Evolutionary conservation across 176 grass and related monocot species (phyloP), one percentile per base, ranked within the genome.

Genomic region (Eleusine coracana): DNA sequence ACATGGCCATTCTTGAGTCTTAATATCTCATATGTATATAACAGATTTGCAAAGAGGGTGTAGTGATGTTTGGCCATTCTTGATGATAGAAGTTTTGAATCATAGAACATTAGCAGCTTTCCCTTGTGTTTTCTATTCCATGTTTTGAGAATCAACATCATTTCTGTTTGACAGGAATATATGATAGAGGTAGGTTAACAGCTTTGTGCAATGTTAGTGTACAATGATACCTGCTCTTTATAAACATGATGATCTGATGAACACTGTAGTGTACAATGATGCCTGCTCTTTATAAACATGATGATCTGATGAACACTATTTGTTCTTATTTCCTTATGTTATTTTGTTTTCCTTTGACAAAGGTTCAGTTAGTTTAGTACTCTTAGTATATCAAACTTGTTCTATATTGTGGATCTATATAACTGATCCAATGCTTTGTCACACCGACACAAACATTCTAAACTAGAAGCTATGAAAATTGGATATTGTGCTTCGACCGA

Each of bases 61-160:
- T 49, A 73, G 40, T 66, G 10, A 16, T 58, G 45, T 39, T 85
- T 82, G 54, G 14, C 20, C 61, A 50, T 72, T 84, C 27, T 81
- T 42, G 72, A 64, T 39, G 64, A 77, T 66, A 48, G 46, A 56
- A 66, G 28, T 82, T 77, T 81, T 42, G 68, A 28, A 68, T 68
- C 63, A 70, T 87, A 31, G 5, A 41, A 68, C 75, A 16, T 84
- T 50, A 67, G 37, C 56, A 83, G 49, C 15, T 88, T 71, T 73
- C 63, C 58, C 46, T 48, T 20, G 50, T 15, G 1, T 72, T 79
- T 27, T 49, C 2, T 15, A 16, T 20, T 48, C 60, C 21, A 10
- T 62, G 68, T 67, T 68, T n/a, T 60, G 28, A 49, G 49, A 66
- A 38, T 66, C 55, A 63, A 44, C 73, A 84, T 39, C 28, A 13